phyloP scores from a whole-genome alignment of 2,329 filamentous ascomycete genomes.

The Ceratocystis eucalypticola region DNA sequence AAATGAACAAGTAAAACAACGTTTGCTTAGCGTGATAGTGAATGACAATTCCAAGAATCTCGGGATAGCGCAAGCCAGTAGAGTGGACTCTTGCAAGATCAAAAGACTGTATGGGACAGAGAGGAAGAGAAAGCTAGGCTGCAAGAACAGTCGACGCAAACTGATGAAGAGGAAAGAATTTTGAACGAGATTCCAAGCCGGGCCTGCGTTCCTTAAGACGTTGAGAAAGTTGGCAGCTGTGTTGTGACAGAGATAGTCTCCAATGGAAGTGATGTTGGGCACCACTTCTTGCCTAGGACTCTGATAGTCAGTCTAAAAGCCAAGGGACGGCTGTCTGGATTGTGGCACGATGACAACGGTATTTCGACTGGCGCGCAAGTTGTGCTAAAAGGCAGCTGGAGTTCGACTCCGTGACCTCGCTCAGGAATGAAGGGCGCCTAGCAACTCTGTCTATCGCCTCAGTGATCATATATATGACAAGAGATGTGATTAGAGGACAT shows the following conservation, averaged over 20 bases:
- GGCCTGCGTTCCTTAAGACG: constrained; percentile 19
- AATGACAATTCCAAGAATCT: not conserved
- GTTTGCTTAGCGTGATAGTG: not conserved
- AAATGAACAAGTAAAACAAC: not conserved
- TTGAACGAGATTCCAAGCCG: constrained; percentile 18
- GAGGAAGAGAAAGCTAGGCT: not conserved
- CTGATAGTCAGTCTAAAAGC: constrained; percentile 2
- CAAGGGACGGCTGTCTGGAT: constrained; percentile 16
- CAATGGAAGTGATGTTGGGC: not conserved
- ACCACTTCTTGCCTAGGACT: not conserved
- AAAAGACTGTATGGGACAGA: not conserved
- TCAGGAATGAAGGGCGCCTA: constrained; percentile 19
- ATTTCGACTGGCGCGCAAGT: constrained; percentile 16
- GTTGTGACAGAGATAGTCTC: not conserved
- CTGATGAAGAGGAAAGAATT: constrained; percentile 14
- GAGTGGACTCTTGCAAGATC: not conserved
- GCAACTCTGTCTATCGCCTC: constrained; percentile 5
- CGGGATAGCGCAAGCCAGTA: not conserved
- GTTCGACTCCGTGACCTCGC: not conserved
- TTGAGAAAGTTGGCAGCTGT: constrained; percentile 10
- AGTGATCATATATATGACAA: constrained; percentile 19
- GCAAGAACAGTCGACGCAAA: constrained; percentile 10
- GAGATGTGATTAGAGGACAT: constrained; percentile 13
- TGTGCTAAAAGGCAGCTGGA: not conserved
- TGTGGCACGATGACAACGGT: constrained; percentile 17